Evolutionary conservation across 2,329 filamentous ascomycete species (phyloP).

Genomic region (Orbilia brochopaga): DNA sequence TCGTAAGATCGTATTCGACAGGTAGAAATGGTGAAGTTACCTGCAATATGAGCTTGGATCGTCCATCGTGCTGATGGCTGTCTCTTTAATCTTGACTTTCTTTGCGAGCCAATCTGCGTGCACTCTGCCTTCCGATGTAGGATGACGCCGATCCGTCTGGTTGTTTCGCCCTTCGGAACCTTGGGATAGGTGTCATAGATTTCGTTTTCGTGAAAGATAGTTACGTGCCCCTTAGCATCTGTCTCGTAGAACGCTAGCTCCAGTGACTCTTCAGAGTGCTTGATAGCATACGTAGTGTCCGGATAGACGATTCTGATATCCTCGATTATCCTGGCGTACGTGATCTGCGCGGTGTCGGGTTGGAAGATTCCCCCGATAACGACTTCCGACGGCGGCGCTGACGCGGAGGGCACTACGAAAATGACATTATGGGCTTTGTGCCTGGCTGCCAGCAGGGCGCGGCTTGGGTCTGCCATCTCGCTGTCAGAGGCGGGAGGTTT

Average conservation of each 20-base stretch:
- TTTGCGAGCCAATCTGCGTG: not conserved
- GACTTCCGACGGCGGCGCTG: not conserved
- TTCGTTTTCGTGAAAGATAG: not conserved
- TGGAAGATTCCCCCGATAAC: not conserved
- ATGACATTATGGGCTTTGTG: not conserved
- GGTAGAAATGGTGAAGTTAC: not conserved
- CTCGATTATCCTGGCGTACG: not conserved
- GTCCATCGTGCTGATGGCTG: not conserved
- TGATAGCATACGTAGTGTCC: not conserved
- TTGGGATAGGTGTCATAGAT: not conserved
- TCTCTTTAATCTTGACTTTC: not conserved
- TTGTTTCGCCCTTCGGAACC: not conserved
- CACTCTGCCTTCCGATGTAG: not conserved
- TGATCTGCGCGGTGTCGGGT: not conserved
- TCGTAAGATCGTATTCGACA: not conserved
- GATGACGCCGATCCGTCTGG: not conserved
- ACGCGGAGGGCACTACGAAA: not conserved
- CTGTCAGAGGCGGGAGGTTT: no score
- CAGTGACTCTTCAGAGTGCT: not conserved
- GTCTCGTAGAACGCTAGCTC: not conserved
- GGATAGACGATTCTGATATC: not conserved
- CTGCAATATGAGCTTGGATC: not conserved
- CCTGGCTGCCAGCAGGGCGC: not conserved
- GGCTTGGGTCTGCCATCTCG: not conserved
- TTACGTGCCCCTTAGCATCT: not conserved